phyloP scores from a whole-genome alignment of 805 yeast genomes.

The Ogataea parapolymorpha region DNA sequence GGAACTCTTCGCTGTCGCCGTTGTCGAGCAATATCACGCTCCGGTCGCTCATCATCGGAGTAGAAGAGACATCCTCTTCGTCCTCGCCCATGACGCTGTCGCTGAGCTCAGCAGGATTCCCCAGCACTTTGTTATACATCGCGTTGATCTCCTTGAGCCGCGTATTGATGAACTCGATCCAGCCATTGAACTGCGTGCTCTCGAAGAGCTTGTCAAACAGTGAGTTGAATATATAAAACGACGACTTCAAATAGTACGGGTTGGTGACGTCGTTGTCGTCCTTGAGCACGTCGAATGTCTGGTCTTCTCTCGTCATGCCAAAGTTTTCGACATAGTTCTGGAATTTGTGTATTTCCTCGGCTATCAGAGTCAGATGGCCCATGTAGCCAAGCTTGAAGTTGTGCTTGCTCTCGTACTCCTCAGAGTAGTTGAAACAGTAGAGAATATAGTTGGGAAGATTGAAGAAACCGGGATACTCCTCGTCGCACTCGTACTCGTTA shows the following conservation, averaged over 20 bases:
- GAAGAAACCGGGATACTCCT: slow-evolving; percentile 31
- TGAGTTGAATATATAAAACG: slow-evolving; percentile 32
- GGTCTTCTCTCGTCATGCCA: slow-evolving; percentile 33
- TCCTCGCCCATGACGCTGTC: slow-evolving; percentile 26
- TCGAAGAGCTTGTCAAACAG: slow-evolving; percentile 31
- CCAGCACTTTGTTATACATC: slow-evolving; percentile 54
- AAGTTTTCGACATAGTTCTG: slow-evolving; percentile 35
- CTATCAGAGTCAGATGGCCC: slow-evolving; percentile 56
- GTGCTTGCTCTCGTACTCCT: slow-evolving; percentile 30
- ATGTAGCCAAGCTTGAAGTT: slow-evolving; percentile 54
- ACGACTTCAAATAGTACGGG: slow-evolving; percentile 31
- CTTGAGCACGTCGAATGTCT: slow-evolving; percentile 29
- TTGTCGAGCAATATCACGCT: slow-evolving; percentile 34
- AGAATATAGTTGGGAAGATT: slow-evolving; percentile 30
- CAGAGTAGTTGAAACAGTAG: slow-evolving; percentile 29
- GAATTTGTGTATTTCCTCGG: slow-evolving; percentile 59
- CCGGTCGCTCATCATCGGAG: slow-evolving; percentile 14
- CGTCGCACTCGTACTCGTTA: slow-evolving; percentile 15
- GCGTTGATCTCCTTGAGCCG: slow-evolving; percentile 50
- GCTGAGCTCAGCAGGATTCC: slow-evolving; percentile 38
- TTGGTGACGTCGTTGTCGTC: slow-evolving; percentile 27
- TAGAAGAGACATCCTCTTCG: slow-evolving; percentile 19
- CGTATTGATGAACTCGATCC: slow-evolving; percentile 51
- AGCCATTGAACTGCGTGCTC: slow-evolving; percentile 27
- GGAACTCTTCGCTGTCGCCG: slow-evolving; percentile 44